Evolutionary conservation across 192 early-diverging fungal genomes (phyloP).

Genomic region (Thamnidium elegans): DNA sequence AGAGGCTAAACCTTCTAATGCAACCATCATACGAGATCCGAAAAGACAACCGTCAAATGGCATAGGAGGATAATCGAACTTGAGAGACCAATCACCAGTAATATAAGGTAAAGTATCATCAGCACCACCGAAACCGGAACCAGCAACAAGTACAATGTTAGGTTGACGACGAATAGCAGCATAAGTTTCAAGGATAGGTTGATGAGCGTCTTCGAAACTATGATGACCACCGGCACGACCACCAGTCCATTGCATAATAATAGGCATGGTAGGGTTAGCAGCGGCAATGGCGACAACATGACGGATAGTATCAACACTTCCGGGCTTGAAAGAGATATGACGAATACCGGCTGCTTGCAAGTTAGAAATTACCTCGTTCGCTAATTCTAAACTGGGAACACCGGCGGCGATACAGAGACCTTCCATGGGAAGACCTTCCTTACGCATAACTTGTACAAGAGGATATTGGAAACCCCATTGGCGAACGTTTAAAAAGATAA

Average conservation of each 20-base stretch:
- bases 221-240: slow-evolving; percentile 96
- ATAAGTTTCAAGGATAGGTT: slow-evolving; percentile 85
- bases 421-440: slow-evolving; percentile 83
- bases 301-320: slow-evolving; percentile 73
- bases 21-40: slow-evolving; percentile 96
- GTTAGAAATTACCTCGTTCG: slow-evolving; percentile 72
- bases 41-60: slow-evolving; percentile 94
- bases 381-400: slow-evolving; percentile 84
- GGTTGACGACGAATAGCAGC: slow-evolving; percentile 74
- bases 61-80: slow-evolving; percentile 85
- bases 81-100: slow-evolving; percentile 86
- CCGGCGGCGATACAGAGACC: slow-evolving; percentile 92
- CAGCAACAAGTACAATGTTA: slow-evolving; percentile 87
- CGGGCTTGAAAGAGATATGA: slow-evolving; percentile 87
- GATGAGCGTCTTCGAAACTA: slow-evolving; percentile 94
- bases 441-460: slow-evolving; percentile 70
- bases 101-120: slow-evolving; percentile 86
- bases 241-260: slow-evolving; percentile 96
- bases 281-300: slow-evolving; percentile 77
- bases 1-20: slow-evolving; percentile 81
- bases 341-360: slow-evolving; percentile 73
- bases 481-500: slow-evolving; percentile 83
- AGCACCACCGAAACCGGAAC: slow-evolving; percentile 88
- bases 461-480: slow-evolving; percentile 95
- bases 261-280: slow-evolving; percentile 75